Base-by-base conservation (phyloP, 495 filamentous ascomycete genomes). In the Pyrenopolyporus hunteri region DNA sequence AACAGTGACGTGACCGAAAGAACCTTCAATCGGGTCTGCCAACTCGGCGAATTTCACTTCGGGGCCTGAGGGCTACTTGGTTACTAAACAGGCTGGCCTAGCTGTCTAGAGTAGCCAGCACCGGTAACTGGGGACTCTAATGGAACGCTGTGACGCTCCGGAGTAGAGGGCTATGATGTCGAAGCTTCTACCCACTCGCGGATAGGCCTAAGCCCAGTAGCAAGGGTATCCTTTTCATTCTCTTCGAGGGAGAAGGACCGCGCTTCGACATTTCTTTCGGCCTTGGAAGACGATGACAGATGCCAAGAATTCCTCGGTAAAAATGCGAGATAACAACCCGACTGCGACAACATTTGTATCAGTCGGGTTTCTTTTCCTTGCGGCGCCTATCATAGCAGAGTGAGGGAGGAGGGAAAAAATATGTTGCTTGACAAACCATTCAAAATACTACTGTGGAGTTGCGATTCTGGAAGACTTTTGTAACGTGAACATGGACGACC, bases 91-190 rank as follows among this genome's bases (percentile, higher is more conserved):
- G 42, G 19, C 40, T 53, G 32, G 49, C 39, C 54, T 59, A 59
- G 61, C 48, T 64, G 8, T 55, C 54, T 59, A 52, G 36, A 55
- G 61, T 49, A 65, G 37, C 49, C 25, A 51, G 44, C 62, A 50
- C 62, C 62, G 56, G 36, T 56, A 45, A 25, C 55, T 55, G 43
- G 48, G 22, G 1, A 29, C 55, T 45, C 29, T 47, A 54, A 33
- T 57, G 57, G 49, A 53, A 62, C 63, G 63, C 23, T 62, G 47
- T 66, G 63, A 66, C 54, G 50, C 33, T 46, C 51, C 25, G 13
- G 25, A 35, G 9, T 14, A 31, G 28, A 6, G 6, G 20, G 29
- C 43, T 54, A 45, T 55, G 40, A 50, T 48, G 49, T 52, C 45
- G 49, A 56, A 33, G 36, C 11, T 35, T 43, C n/a, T 42, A 23